Evolutionary conservation across 768 basidiomycete genomes (phyloP), one percentile per base, ranked within the genome.

Genomic region (Mycena rebaudengoi): DNA sequence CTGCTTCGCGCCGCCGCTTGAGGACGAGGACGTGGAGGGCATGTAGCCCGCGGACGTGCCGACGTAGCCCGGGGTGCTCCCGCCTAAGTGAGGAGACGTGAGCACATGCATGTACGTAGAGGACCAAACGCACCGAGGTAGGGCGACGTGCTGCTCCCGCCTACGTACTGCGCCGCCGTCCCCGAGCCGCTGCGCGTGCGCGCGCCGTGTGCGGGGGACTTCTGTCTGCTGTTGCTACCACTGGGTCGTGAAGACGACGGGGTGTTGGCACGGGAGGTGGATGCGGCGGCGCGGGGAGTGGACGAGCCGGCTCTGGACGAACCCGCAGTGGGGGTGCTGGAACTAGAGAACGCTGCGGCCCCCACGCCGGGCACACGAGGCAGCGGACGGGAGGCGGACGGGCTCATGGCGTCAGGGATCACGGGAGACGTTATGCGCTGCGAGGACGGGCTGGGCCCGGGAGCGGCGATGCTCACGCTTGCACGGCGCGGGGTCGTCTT

Each of bases 401-500:
- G 56, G 7, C 51, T 18, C 21, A 20, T 14, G 41, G 32, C 28
- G 10, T 10, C 16, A n/a, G 25, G 46, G 14, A 40, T 32, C 2
- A 33, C 23, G 1, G 58, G 26, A 3, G 44, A 35, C 16, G 28
- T 23, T 10, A 23, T 20, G 14, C 13, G 5, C 20, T 6, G 28
- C n/a, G 43, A 7, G 20, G 10, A 29, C 25, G 30, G 21, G 26
- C 44, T 11, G 32, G 5, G 43, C 43, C n/a, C 26, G 16, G 35
- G 35, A 43, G 25, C n/a, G n/a, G n/a, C n/a, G n/a, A n/a, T n/a
- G n/a, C n/a, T n/a, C n/a, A 56, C 33, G 43, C 54, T 66, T 25
- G 62, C 57, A n/a, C 62, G 50, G 29, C 62, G 66, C 29, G 54
- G 58, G 41, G 54, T 48, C 54, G 56, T 50, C 28, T 35, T 25